Conservation (phyloP, 306 rosid genomes). For the Ormosia emarginata region DNA sequence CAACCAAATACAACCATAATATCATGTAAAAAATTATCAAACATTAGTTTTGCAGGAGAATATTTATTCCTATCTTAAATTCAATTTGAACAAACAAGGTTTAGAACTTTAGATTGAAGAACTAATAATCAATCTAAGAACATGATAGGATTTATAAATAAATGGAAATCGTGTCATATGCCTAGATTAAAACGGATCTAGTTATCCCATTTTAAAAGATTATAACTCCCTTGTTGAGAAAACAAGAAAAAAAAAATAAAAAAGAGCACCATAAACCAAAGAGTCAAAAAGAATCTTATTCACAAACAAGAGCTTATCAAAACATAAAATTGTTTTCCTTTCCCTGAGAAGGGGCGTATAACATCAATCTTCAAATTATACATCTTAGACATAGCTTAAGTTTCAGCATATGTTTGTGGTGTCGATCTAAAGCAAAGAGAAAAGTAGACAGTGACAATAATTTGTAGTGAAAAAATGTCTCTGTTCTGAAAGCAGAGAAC, state of each 20-base stretch:
- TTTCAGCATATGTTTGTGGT: neutral
- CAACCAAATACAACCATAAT: neutral
- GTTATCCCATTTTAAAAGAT: neutral
- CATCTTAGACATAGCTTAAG: neutral
- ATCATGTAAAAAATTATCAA: neutral
- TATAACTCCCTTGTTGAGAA: neutral
- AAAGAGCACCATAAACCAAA: neutral
- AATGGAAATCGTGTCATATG: neutral
- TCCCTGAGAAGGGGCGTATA: neutral
- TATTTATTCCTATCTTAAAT: no score
- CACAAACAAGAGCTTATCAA: neutral
- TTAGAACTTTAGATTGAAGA: neutral
- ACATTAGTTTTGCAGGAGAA: neutral
- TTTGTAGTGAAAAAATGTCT: neutral
- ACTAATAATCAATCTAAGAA: neutral
- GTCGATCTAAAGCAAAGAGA: neutral
- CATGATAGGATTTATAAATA: neutral
- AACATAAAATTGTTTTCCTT: neutral
- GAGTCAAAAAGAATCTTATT: neutral
- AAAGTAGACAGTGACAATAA: neutral
- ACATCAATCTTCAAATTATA: neutral
- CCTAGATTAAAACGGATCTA: neutral
- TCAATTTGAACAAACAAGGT: no score
- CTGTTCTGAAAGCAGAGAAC: neutral
- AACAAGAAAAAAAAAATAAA: neutral